Conservation (phyloP, 148 eudicot genomes). For the Beta vulgaris region DNA sequence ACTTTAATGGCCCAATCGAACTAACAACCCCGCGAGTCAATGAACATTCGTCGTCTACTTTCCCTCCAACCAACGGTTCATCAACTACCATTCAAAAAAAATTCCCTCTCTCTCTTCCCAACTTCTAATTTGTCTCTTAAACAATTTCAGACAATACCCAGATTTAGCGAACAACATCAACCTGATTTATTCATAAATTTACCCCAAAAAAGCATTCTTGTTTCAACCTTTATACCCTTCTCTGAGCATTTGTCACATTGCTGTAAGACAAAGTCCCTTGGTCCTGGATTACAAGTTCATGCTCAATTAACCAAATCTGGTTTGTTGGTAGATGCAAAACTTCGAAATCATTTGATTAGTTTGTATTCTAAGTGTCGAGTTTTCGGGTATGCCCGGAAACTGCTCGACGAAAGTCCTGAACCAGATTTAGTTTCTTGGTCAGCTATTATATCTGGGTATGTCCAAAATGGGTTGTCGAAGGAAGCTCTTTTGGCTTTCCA, state of each 20-base stretch:
- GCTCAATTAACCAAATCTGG: conserved; percentile 52
- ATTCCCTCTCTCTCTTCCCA: conserved; percentile 1
- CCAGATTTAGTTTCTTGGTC: conserved; percentile 81
- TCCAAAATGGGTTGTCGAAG: conserved; percentile 43
- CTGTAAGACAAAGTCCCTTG: conserved; percentile 42
- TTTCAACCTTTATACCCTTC: conserved; percentile 30
- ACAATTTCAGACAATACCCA: conserved; percentile 21
- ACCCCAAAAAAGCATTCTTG: conserved; percentile 14
- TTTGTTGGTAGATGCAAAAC: conserved; percentile 35
- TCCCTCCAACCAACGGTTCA: conserved; percentile 31
- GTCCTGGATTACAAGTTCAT: conserved; percentile 50
- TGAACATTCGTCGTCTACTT: conserved; percentile 34
- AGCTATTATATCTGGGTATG: conserved; percentile 70
- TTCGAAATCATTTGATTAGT: conserved; percentile 52
- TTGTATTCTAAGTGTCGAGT: conserved; percentile 51
- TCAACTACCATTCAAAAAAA: conserved; percentile 33
- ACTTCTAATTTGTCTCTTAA: not conserved
- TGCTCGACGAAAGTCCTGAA: conserved; percentile 70
- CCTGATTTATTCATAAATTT: not conserved
- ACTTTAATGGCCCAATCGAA: no score
- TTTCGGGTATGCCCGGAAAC: conserved; percentile 52
- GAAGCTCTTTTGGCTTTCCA: conserved; percentile 58
- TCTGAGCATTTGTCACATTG: conserved; percentile 44
- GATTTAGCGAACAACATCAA: conserved; percentile 15
- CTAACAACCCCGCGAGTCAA: not conserved